These are phyloP conservation scores for Fusarium anthophilum DNA, from an alignment of 2,329 filamentous ascomycete species.

Conservation along the genomic window DNA sequence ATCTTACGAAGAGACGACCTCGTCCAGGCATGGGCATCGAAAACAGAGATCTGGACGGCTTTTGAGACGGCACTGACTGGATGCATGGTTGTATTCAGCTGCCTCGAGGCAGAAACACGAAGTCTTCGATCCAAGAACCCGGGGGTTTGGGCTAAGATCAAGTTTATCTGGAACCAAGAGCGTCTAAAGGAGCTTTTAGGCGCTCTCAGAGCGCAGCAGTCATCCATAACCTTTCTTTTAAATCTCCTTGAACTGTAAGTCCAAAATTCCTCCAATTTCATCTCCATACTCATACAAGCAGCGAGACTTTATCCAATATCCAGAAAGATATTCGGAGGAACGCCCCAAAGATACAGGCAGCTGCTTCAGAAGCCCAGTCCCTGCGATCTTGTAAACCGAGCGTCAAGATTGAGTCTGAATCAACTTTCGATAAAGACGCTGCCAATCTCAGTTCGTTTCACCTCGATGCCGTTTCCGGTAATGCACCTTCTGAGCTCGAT, in stretches of 20 bases:
- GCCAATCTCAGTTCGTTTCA: fast-evolving
- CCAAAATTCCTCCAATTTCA: fast-evolving
- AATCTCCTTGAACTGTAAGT: not conserved
- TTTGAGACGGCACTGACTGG: not conserved
- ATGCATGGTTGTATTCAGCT: conserved; percentile 10
- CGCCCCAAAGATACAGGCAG: fast-evolving
- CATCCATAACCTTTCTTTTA: not conserved
- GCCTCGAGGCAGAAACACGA: not conserved
- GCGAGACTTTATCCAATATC: not conserved
- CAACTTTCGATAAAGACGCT: fast-evolving
- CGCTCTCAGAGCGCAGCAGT: not conserved
- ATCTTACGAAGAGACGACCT: not conserved
- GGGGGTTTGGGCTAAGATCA: not conserved
- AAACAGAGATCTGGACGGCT: not conserved
- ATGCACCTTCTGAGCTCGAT: not conserved
- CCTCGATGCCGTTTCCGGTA: fast-evolving
- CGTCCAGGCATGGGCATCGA: not conserved
- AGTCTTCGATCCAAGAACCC: not conserved
- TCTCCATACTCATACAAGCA: fast-evolving
- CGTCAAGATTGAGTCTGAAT: fast-evolving
- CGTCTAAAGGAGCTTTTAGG: not conserved
- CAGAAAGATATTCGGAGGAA: not conserved
- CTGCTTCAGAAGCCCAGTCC: fast-evolving
- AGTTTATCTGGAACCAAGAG: conserved; percentile 12
- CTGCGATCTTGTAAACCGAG: fast-evolving